These are phyloP conservation scores for Emergomyces africanus DNA, from an alignment of 2,329 filamentous ascomycete genomes.

Conservation along the genomic window DNA sequence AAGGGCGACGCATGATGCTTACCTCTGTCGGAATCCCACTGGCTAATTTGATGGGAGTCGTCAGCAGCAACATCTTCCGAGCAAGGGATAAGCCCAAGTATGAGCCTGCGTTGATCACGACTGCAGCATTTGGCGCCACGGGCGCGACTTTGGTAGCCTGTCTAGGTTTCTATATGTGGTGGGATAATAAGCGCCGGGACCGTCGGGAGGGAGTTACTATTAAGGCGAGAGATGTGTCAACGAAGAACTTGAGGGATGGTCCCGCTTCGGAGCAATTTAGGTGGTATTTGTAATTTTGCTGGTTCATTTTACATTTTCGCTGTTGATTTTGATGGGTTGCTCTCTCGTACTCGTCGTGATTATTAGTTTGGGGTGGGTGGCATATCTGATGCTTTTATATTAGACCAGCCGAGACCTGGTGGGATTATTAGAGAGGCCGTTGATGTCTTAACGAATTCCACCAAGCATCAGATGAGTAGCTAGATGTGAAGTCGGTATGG, in stretches of 20 bases:
- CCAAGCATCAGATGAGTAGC: too few species aligned
- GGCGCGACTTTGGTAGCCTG: constrained; percentile 43
- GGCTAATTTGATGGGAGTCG: constrained; percentile 64
- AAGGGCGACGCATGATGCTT: constrained; percentile 56
- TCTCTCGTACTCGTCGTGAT: background rate
- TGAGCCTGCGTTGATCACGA: constrained; percentile 51
- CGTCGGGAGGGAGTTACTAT: constrained; percentile 42
- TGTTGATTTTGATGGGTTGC: background rate
- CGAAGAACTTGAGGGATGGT: constrained; percentile 43
- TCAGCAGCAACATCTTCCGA: constrained; percentile 55
- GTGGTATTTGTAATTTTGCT: constrained; percentile 36
- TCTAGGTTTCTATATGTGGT: constrained; percentile 52
- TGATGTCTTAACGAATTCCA: too few species aligned
- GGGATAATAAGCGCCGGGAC: constrained; percentile 52
- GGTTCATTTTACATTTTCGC: background rate
- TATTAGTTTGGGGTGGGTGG: background rate
- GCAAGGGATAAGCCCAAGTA: constrained; percentile 53
- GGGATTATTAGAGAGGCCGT: too few species aligned
- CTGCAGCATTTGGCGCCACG: constrained; percentile 48
- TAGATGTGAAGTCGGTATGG: too few species aligned
- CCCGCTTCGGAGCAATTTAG: constrained; percentile 42
- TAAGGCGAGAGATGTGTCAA: constrained; percentile 45
- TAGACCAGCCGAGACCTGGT: too few species aligned
- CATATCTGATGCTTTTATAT: too few species aligned
- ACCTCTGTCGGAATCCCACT: constrained; percentile 62